Evolutionary conservation across 805 yeast genomes (phyloP).

Genomic region (Kuraishia borneana): DNA sequence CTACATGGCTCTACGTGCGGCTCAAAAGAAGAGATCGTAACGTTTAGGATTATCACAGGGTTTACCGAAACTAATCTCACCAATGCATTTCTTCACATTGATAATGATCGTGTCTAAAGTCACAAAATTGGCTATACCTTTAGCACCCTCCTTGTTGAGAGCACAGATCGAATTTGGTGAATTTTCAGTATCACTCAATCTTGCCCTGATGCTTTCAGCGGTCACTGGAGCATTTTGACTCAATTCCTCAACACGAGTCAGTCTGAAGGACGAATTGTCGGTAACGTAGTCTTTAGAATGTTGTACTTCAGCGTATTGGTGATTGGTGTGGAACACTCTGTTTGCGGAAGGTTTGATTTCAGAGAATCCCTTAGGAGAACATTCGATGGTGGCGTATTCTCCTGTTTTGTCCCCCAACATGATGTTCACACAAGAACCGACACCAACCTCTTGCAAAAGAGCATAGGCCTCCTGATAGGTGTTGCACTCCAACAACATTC

Average conservation of each 20-base stretch:
- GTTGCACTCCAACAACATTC: conserved; percentile 18
- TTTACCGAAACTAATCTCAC: conserved; percentile 5
- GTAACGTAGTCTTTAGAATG: conserved; percentile 2
- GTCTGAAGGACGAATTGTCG: conserved; percentile 9
- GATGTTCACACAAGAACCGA: conserved; percentile 12
- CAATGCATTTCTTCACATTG: conserved; percentile 4
- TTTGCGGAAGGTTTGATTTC: conserved; percentile 6
- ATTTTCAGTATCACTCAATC: conserved; percentile 10
- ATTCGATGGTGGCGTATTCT: conserved; percentile 10
- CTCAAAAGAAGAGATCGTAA: conserved; percentile 5
- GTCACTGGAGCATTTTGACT: conserved; percentile 7
- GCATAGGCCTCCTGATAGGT: conserved; percentile 8
- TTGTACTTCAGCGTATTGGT: conserved; percentile 6
- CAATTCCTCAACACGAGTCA: conserved; percentile 8
- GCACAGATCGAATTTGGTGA: conserved; percentile 11
- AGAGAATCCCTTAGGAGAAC: conserved; percentile 10
- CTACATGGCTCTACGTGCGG: not conserved
- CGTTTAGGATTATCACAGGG: conserved; percentile 3
- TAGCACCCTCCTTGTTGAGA: conserved; percentile 5
- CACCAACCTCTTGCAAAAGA: conserved; percentile 7
- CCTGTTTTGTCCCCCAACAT: conserved; percentile 13
- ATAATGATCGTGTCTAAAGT: conserved; percentile 6
- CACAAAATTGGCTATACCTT: conserved; percentile 8
- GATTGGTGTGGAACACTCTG: conserved; percentile 14
- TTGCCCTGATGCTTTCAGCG: conserved; percentile 8